These are phyloP conservation scores for Aspergillus puulaauensis DNA, from an alignment of 2,329 filamentous ascomycete species.

Conservation along the genomic window DNA sequence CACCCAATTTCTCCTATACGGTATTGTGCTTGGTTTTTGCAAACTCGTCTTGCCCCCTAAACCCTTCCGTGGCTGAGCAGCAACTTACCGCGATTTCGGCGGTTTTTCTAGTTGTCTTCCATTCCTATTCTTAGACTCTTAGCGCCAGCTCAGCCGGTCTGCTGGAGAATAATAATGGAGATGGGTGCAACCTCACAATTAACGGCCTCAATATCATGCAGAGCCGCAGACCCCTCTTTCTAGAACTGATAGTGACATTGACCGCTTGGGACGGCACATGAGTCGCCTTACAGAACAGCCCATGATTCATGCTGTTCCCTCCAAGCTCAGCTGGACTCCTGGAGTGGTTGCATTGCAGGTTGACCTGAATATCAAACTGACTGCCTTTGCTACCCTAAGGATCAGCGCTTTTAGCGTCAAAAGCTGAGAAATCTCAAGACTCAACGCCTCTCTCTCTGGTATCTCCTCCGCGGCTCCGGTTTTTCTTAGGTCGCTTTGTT, in stretches of 20 bases:
- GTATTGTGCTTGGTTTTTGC: constrained; percentile 2
- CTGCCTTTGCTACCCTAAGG: not conserved
- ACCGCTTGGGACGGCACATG: too few relatives aligned
- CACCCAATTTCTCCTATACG: constrained; percentile 2
- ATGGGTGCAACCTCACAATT: not conserved
- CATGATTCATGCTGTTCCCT: too few relatives aligned
- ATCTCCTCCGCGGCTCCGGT: too few relatives aligned
- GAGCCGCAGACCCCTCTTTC: not conserved
- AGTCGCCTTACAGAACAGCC: too few relatives aligned
- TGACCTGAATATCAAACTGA: not conserved
- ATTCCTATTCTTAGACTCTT: constrained; percentile 16
- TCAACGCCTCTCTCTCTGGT: too few relatives aligned
- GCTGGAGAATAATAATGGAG: not conserved
- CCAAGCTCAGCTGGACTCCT: not conserved
- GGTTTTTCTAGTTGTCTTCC: constrained; percentile 10
- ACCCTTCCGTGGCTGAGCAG: constrained; percentile 4
- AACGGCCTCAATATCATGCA: not conserved
- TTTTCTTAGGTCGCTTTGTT: too few relatives aligned
- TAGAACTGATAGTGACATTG: too few relatives aligned
- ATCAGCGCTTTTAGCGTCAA: not conserved
- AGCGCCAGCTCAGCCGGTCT: not conserved
- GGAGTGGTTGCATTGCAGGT: not conserved
- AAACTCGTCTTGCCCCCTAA: not conserved
- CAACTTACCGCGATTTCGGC: not conserved
- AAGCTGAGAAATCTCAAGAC: not conserved